phyloP scores from a whole-genome alignment of 1,139 yeast genomes.

The Nakaseomyces uthaithaninus region DNA sequence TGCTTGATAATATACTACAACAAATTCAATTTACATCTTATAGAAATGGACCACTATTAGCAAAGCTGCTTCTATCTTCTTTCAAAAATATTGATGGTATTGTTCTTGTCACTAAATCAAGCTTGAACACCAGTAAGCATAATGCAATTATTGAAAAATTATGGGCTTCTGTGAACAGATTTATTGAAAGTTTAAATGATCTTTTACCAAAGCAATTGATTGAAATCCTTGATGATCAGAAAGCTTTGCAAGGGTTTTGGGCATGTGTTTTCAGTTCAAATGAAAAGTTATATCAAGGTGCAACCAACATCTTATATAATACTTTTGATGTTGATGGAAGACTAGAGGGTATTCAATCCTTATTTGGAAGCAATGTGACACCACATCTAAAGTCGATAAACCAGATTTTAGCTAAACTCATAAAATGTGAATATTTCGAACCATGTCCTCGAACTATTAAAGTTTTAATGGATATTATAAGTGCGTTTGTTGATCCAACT shows the following conservation, averaged over 20 bases:
- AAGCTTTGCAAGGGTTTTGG: slow-evolving; percentile 52
- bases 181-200: slow-evolving; percentile 35
- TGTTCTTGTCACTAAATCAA: slow-evolving; percentile 28
- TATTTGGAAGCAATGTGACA: slow-evolving; percentile 40
- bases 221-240: slow-evolving; percentile 34
- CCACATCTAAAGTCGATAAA: slow-evolving; percentile 44
- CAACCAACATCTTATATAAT: slow-evolving; percentile 66
- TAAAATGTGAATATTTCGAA: slow-evolving; percentile 48
- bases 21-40: slow-evolving; percentile 36
- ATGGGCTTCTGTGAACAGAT: slow-evolving; percentile 24
- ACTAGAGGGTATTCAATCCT: slow-evolving; percentile 56
- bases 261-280: slow-evolving; percentile 57
- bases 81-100: slow-evolving; percentile 41
- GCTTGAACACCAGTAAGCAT: slow-evolving; percentile 21
- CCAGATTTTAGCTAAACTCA: slow-evolving; percentile 40
- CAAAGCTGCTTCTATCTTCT: slow-evolving; percentile 37
- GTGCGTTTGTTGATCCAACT: slow-evolving; percentile 58
- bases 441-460: slow-evolving; percentile 72
- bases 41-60: slow-evolving; percentile 36
- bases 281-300: slow-evolving; percentile 49
- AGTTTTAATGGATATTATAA: slow-evolving; percentile 64
- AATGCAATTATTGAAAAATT: slow-evolving; percentile 26
- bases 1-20: slow-evolving; percentile 39
- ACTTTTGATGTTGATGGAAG: slow-evolving; percentile 71
- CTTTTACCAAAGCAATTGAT: slow-evolving; percentile 42